Evolutionary conservation across 2,329 filamentous ascomycete genomes (phyloP).

Genomic region (Fulvia fulva): DNA sequence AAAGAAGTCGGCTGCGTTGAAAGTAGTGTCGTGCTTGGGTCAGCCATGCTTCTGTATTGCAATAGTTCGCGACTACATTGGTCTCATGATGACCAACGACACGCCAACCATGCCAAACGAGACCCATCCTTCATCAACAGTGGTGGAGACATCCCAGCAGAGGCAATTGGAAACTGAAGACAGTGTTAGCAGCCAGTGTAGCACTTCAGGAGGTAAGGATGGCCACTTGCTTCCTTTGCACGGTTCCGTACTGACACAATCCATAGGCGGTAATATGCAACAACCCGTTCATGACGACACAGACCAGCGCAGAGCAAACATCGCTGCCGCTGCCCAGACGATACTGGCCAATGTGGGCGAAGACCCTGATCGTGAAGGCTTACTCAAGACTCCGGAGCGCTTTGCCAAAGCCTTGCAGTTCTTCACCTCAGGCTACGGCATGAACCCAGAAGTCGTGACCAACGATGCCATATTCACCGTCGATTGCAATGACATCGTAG

Average conservation of each 20-base stretch:
- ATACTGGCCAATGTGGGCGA: slow-evolving; percentile 60
- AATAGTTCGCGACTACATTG: neutral
- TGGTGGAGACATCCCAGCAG: neutral
- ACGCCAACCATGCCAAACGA: neutral
- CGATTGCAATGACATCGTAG: slow-evolving; percentile 88
- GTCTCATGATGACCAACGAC: neutral
- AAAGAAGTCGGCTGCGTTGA: neutral
- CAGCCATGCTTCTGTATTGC: neutral
- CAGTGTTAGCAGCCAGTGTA: neutral
- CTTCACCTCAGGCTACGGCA: slow-evolving; percentile 89
- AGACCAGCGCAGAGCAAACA: slow-evolving; percentile 35
- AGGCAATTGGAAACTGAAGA: neutral
- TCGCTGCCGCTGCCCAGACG: slow-evolving; percentile 54
- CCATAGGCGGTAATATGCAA: neutral
- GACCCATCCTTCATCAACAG: neutral
- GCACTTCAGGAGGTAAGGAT: neutral
- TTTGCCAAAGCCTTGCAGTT: slow-evolving; percentile 90
- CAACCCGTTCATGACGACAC: neutral
- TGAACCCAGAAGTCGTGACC: slow-evolving; percentile 75
- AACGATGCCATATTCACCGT: slow-evolving; percentile 91
- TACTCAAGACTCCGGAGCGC: slow-evolving; percentile 63
- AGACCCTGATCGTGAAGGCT: slow-evolving; percentile 56
- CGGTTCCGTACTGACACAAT: neutral
- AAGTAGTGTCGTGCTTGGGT: neutral
- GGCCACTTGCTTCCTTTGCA: neutral